phyloP scores from a whole-genome alignment of 2,329 filamentous ascomycete species.

The Metarhizium guizhouense region DNA sequence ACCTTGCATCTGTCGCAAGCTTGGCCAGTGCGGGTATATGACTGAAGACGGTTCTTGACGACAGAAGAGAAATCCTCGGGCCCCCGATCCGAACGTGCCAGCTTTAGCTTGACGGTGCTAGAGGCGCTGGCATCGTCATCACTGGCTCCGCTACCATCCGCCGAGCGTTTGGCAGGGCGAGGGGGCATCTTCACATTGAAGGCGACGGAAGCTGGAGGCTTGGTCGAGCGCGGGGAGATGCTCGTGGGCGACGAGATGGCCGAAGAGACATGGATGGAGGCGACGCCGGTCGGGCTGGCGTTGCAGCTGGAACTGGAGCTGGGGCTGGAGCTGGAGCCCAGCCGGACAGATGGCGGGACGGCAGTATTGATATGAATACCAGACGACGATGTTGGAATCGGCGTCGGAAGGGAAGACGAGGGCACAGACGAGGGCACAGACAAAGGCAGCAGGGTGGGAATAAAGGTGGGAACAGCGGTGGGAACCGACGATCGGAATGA shows the following conservation, averaged over 20 bases:
- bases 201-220: not conserved
- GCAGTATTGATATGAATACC: not conserved
- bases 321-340: not conserved
- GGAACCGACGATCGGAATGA: not conserved
- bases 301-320: slow-evolving; percentile 1
- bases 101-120: slow-evolving; percentile 32
- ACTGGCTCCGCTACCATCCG: slow-evolving; percentile 21
- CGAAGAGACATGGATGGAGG: slow-evolving; percentile 3
- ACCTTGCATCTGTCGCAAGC: slow-evolving; percentile 87
- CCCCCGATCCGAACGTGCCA: slow-evolving; percentile 38
- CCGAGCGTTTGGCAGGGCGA: slow-evolving; percentile 26
- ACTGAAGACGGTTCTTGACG: slow-evolving; percentile 46
- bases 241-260: slow-evolving; percentile 7
- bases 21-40: slow-evolving; percentile 62
- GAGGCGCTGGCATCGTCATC: slow-evolving; percentile 19
- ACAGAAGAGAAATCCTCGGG: slow-evolving; percentile 45
- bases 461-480: not conserved
- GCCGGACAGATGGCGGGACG: not conserved
- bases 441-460: not conserved
- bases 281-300: slow-evolving; percentile 9
- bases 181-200: slow-evolving; percentile 8
- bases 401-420: not conserved
- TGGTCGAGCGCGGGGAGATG: slow-evolving; percentile 6
- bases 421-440: not conserved
- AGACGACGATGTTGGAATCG: not conserved